Percentiles rank a stretch among this genome's conserved stretches.
These are phyloP conservation scores for Leccinum sublutescens DNA, from an alignment of 768 basidiomycete species.

Conservation along the genomic window DNA sequence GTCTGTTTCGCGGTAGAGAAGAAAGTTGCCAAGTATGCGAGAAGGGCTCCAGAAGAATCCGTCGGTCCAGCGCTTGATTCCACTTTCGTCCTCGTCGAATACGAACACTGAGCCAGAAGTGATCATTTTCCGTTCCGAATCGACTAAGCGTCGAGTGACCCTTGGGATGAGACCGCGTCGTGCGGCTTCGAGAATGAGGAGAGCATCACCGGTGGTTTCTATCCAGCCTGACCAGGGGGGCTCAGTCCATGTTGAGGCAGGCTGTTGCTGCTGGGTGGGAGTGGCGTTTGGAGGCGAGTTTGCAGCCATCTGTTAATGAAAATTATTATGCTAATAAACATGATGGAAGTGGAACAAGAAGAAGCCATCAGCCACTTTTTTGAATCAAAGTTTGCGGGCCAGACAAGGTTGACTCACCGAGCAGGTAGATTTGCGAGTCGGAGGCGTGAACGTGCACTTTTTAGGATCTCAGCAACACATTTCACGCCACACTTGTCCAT, in stretches of 20 bases:
- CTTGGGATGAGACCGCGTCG: conserved; percentile 86
- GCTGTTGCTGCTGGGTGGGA: conserved; percentile 24
- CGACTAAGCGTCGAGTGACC: conserved; percentile 88
- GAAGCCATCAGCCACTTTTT: conserved; percentile 21
- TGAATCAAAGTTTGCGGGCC: conserved; percentile 42
- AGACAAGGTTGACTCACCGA: conserved; percentile 75
- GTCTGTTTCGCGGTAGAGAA: conserved; percentile 93
- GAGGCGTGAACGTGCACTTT: conserved; percentile 42
- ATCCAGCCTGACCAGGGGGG: conserved; percentile 95
- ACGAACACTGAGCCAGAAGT: conserved; percentile 93
- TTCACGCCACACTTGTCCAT: conserved; percentile 34
- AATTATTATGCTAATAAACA: conserved; percentile 3
- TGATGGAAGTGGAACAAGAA: conserved; percentile 18
- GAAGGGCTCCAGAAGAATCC: conserved; percentile 96
- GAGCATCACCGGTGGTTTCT: conserved; percentile 91
- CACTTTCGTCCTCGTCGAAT: conserved; percentile 95
- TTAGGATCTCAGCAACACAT: conserved; percentile 23
- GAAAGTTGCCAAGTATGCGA: conserved; percentile 90
- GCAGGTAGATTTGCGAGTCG: conserved; percentile 59
- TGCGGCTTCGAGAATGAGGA: conserved; percentile 96
- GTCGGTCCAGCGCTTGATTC: conserved; percentile 98
- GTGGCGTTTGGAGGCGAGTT: conserved; percentile 25
- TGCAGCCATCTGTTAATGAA: conserved; percentile 24
- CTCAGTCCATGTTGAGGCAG: conserved; percentile 65
- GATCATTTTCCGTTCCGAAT: conserved; percentile 91